Conservation (phyloP, 2,329 filamentous ascomycete genomes). For the Verticillium tricorpus region DNA sequence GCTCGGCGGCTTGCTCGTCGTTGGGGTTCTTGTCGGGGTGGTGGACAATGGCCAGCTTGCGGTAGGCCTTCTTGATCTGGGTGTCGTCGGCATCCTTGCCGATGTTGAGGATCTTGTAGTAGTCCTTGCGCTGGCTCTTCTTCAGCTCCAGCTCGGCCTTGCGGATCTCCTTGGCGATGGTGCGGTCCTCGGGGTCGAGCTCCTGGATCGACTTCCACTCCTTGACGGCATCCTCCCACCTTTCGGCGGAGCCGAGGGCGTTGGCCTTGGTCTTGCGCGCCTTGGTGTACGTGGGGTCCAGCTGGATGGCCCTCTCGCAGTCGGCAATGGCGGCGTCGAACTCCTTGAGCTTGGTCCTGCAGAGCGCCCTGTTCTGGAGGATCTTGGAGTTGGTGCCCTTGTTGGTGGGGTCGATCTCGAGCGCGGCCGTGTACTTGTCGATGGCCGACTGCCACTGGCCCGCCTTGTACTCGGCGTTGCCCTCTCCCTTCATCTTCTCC, state of each 20-base stretch:
- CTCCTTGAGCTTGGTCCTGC: constrained; percentile 77
- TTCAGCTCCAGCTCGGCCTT: constrained; percentile 93
- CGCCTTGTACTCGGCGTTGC: constrained; percentile 85
- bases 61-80: constrained; percentile 95
- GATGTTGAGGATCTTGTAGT: constrained; percentile 94
- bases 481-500: constrained; percentile 89
- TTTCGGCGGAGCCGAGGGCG: constrained; percentile 76
- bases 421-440: constrained; percentile 75
- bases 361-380: constrained; percentile 86
- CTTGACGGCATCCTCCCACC: constrained; percentile 87
- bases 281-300: constrained; percentile 84
- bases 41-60: constrained; percentile 87
- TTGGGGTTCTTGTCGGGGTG: constrained; percentile 98
- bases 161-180: constrained; percentile 77
- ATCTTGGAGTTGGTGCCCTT: constrained; percentile 93
- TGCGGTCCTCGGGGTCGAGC: constrained; percentile 74
- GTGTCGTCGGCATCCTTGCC: constrained; percentile 78
- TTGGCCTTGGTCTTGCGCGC: constrained; percentile 93
- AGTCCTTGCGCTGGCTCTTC: constrained; percentile 96
- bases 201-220: constrained; percentile 88
- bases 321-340: constrained; percentile 78
- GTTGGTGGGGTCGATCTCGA: constrained; percentile 83
- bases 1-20: constrained; percentile 76
- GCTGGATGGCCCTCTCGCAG: constrained; percentile 75
- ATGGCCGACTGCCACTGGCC: constrained; percentile 76